Evolutionary conservation across 2,329 filamentous ascomycete species (phyloP).

Genomic region (Rutstroemia sp.): DNA sequence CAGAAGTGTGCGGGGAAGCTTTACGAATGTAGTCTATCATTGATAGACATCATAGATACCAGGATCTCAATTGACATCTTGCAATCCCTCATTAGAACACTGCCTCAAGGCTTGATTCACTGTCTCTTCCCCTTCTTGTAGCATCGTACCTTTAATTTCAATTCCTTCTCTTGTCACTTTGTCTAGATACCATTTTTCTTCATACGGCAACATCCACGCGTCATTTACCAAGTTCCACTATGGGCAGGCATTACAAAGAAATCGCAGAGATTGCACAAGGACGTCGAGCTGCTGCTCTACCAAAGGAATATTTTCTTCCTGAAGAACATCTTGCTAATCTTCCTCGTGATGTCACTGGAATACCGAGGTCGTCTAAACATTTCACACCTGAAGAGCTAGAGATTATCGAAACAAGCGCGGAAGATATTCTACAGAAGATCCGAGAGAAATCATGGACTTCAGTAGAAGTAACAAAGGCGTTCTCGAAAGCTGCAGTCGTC

Average conservation of each 20-base stretch:
- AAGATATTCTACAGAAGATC: constrained; percentile 18
- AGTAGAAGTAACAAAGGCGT: constrained; percentile 35
- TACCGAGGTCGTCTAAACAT: constrained; percentile 4
- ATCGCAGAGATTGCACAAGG: constrained; percentile 32
- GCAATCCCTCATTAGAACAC: no score
- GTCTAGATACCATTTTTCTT: no score
- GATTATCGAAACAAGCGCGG: constrained; percentile 26
- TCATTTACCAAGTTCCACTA: constrained; percentile 10
- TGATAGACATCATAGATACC: not conserved
- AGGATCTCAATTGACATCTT: not conserved
- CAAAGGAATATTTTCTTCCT: constrained; percentile 26
- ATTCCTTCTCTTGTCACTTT: no score
- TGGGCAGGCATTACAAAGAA: constrained; percentile 32
- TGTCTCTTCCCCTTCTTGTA: not conserved
- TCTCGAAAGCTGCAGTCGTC: constrained; percentile 42
- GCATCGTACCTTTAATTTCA: no score
- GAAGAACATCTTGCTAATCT: constrained; percentile 16
- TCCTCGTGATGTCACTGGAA: constrained; percentile 12
- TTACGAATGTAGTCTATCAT: not conserved
- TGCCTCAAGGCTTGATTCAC: not conserved
- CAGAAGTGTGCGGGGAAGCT: not conserved
- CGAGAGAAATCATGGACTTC: constrained; percentile 17
- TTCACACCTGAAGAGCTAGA: constrained; percentile 4
- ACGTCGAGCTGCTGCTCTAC: constrained; percentile 27
- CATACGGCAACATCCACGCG: not conserved